Percentiles rank a stretch among this genome's conserved stretches.
phyloP scores from a whole-genome alignment of 352 stramenopile species.

The Phytopythium cucurbitacearum region DNA sequence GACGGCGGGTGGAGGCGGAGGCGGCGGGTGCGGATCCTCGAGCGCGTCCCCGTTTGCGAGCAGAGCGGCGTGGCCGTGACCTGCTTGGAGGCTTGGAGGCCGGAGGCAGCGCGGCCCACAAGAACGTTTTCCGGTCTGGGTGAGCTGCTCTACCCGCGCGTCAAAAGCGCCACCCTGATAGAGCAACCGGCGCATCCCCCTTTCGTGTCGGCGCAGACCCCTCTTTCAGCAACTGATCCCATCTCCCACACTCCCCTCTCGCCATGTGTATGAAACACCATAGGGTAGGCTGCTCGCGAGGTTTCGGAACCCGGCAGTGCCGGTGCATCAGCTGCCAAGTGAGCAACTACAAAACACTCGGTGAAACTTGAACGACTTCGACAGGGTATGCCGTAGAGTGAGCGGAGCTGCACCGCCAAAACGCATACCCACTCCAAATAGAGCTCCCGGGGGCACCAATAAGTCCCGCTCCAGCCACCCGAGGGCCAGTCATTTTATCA shows the following conservation, averaged over 20 bases:
- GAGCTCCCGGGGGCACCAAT: background rate
- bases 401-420: background rate
- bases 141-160: background rate
- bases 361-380: background rate
- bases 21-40: too few species aligned
- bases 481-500: conserved; percentile 9
- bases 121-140: conserved; percentile 10
- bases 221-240: background rate
- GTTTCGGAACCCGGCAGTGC: background rate
- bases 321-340: too few species aligned
- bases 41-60: too few species aligned
- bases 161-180: background rate
- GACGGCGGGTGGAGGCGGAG: too few species aligned
- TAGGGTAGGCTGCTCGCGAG: background rate
- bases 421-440: background rate
- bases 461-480: conserved; percentile 2
- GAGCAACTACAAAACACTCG: too few species aligned
- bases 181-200: background rate
- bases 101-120: conserved; percentile 6
- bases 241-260: background rate
- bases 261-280: background rate
- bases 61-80: too few species aligned
- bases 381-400: background rate
- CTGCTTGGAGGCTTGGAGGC: too few species aligned
- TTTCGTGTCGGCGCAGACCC: background rate